Evolutionary conservation across 2,329 filamentous ascomycete species (phyloP).

Genomic region (Aspergillus ochraceus): DNA sequence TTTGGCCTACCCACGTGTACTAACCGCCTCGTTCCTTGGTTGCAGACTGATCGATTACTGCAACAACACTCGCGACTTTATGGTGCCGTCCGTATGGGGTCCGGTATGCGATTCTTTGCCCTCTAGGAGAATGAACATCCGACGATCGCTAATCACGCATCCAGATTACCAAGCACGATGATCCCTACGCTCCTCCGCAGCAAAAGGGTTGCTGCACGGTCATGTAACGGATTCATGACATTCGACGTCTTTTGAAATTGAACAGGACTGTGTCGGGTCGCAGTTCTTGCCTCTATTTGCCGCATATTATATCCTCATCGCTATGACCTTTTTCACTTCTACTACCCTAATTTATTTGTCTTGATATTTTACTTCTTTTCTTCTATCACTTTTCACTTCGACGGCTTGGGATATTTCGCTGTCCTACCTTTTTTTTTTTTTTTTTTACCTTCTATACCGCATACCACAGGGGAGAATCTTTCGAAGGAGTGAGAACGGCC

Average conservation of each 20-base stretch:
- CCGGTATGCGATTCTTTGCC: conserved; percentile 50
- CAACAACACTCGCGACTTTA: conserved; percentile 96
- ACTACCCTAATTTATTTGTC: conserved; percentile 6
- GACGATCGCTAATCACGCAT: conserved; percentile 11
- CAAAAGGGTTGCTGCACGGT: conserved; percentile 89
- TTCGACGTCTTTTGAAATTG: conserved; percentile 16
- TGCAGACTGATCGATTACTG: conserved; percentile 94
- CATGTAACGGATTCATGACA: conserved; percentile 65
- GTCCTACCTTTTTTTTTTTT: conserved; percentile 17
- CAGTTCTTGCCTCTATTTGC: conserved; percentile 16
- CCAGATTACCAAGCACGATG: conserved; percentile 86
- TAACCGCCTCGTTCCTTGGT: not conserved
- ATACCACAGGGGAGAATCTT: not conserved
- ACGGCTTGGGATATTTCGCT: conserved; percentile 10
- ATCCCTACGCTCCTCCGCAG: conserved; percentile 97
- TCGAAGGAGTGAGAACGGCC: not conserved
- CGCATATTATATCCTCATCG: conserved; percentile 19
- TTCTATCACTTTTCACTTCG: conserved; percentile 17
- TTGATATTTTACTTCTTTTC: conserved; percentile 17
- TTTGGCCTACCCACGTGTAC: conserved; percentile 8
- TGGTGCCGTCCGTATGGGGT: conserved; percentile 97
- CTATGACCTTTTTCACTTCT: conserved; percentile 22
- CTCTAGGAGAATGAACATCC: not conserved
- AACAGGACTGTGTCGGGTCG: conserved; percentile 23
- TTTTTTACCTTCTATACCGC: conserved; percentile 7